Percentiles rank a stretch among this genome's conserved stretches.
Conservation (phyloP, 2,329 filamentous ascomycete genomes). For the Dendrostoma leiphaemia region DNA sequence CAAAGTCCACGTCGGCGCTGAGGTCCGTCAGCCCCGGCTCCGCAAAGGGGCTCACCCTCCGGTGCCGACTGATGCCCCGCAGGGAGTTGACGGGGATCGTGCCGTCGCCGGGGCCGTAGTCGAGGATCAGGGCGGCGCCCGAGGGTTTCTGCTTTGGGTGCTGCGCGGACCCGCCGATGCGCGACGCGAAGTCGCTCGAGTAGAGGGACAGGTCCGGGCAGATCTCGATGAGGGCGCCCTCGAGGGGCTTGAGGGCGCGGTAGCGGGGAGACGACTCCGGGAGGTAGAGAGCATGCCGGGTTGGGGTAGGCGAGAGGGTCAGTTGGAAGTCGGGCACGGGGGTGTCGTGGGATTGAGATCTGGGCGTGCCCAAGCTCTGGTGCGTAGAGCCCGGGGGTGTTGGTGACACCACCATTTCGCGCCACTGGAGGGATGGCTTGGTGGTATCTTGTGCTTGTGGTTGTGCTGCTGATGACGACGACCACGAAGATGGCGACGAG, state of each 20-base stretch:
- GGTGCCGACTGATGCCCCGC: constrained; percentile 80
- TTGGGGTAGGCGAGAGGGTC: constrained; percentile 70
- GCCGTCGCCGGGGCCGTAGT: constrained; percentile 76
- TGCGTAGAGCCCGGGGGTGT: constrained; percentile 56
- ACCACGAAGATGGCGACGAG: too few species aligned
- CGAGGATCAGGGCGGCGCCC: constrained; percentile 90
- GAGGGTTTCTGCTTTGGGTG: constrained; percentile 61
- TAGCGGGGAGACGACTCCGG: constrained; percentile 81
- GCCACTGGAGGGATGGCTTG: constrained; percentile 61
- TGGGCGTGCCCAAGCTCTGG: constrained; percentile 52
- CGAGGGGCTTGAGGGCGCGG: constrained; percentile 64
- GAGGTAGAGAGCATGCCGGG: constrained; percentile 80
- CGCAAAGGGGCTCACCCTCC: constrained; percentile 73
- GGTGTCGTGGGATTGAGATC: constrained; percentile 46
- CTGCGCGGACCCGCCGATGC: constrained; percentile 70
- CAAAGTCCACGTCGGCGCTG: constrained; percentile 91
- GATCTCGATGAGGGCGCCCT: constrained; percentile 78
- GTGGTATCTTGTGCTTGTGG: constrained; percentile 35
- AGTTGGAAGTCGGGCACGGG: constrained; percentile 82
- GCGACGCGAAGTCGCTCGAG: constrained; percentile 74
- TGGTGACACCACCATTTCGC: constrained; percentile 75
- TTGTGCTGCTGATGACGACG: constrained; percentile 39
- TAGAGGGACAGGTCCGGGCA: constrained; percentile 84
- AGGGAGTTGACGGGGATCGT: constrained; percentile 85
- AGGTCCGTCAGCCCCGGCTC: constrained; percentile 83